A percentile compares a stretch with the other conserved stretches of the same genome.
These are phyloP conservation scores for Boechera retrofracta DNA, from an alignment of 345 rosid species.

Conservation along the genomic window DNA sequence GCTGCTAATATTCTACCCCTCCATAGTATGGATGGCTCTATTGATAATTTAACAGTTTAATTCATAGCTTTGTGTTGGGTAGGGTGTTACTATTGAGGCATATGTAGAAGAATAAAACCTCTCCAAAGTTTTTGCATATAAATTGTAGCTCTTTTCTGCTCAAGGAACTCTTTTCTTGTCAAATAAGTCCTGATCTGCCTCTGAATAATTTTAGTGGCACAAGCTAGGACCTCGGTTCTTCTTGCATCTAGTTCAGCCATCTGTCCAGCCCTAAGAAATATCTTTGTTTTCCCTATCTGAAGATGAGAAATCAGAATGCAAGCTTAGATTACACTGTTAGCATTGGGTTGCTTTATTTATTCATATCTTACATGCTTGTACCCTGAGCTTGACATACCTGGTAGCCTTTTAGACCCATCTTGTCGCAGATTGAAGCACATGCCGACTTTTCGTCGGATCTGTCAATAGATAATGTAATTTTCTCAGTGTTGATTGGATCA, in stretches of 20 bases:
- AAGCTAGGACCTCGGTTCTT: slow-evolving; percentile 65
- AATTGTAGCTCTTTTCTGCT: slow-evolving; percentile 53
- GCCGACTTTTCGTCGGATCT: slow-evolving; percentile 66
- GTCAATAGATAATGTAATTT: slow-evolving; percentile 27
- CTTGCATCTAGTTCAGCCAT: slow-evolving; percentile 77
- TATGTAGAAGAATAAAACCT: slow-evolving; percentile 50
- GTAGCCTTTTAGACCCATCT: slow-evolving; percentile 65
- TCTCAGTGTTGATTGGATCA: slow-evolving; percentile 30
- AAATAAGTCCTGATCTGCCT: slow-evolving; percentile 61
- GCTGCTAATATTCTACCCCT: background rate
- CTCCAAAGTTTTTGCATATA: slow-evolving; percentile 56
- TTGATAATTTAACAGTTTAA: background rate
- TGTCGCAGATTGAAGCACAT: slow-evolving; percentile 58
- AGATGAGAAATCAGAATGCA: slow-evolving; percentile 30
- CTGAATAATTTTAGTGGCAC: slow-evolving; percentile 59
- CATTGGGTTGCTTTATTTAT: background rate
- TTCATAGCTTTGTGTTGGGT: slow-evolving; percentile 11
- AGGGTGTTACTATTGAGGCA: slow-evolving; percentile 25
- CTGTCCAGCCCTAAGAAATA: slow-evolving; percentile 76
- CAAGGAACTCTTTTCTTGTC: slow-evolving; percentile 55
- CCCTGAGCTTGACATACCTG: slow-evolving; percentile 55
- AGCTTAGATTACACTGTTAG: slow-evolving; percentile 22
- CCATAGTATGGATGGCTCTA: background rate
- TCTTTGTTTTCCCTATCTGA: slow-evolving; percentile 72
- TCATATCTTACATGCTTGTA: slow-evolving; percentile 19